These are phyloP conservation scores for Malus hybrid DNA, from an alignment of 331 rosid genomes.

Conservation along the genomic window DNA sequence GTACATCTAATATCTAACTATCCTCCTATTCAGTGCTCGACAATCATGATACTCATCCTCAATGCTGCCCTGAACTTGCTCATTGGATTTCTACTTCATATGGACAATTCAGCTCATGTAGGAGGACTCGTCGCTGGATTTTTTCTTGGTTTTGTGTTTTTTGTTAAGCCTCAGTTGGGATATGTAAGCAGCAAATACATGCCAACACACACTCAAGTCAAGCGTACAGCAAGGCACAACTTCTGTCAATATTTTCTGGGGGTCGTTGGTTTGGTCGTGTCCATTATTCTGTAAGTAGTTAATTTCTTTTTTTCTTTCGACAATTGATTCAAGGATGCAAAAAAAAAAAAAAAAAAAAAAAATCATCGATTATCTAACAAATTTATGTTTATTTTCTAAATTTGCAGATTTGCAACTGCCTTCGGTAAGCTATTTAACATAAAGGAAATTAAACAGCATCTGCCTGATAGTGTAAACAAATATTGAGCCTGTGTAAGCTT, in stretches of 20 bases:
- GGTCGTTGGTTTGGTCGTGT: conserved; percentile 21
- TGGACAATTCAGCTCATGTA: conserved; percentile 83
- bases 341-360: too few relatives aligned
- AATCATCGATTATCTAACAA: too few relatives aligned
- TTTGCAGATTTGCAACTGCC: conserved; percentile 55
- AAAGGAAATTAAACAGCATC: neutral
- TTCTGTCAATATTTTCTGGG: conserved; percentile 55
- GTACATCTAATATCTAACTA: neutral
- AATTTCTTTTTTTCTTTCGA: neutral
- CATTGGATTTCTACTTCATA: conserved; percentile 62
- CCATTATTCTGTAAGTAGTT: conserved; percentile 43
- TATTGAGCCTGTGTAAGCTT: neutral
- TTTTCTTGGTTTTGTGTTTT: conserved; percentile 67
- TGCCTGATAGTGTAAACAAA: neutral
- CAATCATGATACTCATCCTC: conserved; percentile 42
- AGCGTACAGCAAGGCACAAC: conserved; percentile 42
- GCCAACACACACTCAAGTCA: conserved; percentile 47
- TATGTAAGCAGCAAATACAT: conserved; percentile 46
- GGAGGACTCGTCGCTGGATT: conserved; percentile 77
- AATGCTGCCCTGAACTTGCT: conserved; percentile 56
- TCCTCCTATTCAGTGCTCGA: conserved; percentile 43
- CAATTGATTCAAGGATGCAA: neutral
- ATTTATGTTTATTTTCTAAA: neutral
- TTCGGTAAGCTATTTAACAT: conserved; percentile 24
- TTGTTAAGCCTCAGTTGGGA: conserved; percentile 80